Evolutionary conservation across 1,284 basidiomycete species (phyloP), one percentile per base, ranked within the genome.

Genomic region (Ceratobasidium sp.): DNA sequence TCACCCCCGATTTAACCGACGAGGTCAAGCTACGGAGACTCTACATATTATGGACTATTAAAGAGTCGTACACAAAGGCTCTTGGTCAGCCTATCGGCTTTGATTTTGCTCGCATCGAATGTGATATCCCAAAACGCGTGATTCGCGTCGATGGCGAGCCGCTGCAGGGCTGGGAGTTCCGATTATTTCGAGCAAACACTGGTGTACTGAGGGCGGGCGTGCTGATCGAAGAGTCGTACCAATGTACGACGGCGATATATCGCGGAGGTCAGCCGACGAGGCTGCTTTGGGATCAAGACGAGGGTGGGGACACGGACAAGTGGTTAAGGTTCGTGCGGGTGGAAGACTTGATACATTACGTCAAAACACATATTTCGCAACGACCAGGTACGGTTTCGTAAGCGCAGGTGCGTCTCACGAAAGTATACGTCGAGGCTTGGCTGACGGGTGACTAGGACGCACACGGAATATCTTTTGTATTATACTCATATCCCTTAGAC

Each of bases 161-260:
- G 0, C 85, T 95, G 0, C 86, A 87, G 23, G 93, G 94, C 0
- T 95, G 93, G 93, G 94, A 95, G 82, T 94, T 95, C 84, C 89
- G 93, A 14, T 86, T 94, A 48, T 95, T 93, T 87, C 88, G 88
- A 79, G 89, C 92, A n/a, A 88, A 89, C 73, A 87, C 93, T 20
- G 92, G 91, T 23, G 90, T 93, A 0, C 54, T 77, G 44, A 65
- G 77, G 18, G 50, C 66, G 1, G 74, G 75, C 41, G 69, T 46
- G 30, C 57, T 80, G 30, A 46, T 80, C 44, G 59, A 77, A 48
- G 78, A 80, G 64, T 68, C 65, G 6, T 78, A 78, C 44, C 77
- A 78, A 46, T 78, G 77, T 48, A 74, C 69, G 14, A 73, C 77
- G 27, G 67, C 73, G 30, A 75, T 78, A 20, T 74, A 78, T 44